Evolutionary conservation across 176 grass and related monocot genomes (phyloP).

Genomic region (Echinochloa phyllopogon): DNA sequence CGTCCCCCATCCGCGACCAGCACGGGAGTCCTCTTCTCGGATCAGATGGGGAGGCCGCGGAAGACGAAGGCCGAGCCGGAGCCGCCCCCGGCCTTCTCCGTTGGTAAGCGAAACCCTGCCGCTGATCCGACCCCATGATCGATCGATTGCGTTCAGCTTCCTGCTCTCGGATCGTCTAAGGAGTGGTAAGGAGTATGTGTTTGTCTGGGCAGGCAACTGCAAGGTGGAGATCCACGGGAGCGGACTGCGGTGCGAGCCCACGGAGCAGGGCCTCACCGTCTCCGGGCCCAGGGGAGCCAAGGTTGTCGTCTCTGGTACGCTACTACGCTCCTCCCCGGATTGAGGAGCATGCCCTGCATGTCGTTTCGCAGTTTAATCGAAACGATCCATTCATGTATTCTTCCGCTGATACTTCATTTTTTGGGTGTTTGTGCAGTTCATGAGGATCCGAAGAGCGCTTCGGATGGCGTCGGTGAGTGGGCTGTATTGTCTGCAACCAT

Average conservation of each 20-base stretch:
- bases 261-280: constrained; percentile 54
- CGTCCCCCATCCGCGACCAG: not conserved
- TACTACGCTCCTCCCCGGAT: not conserved
- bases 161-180: not conserved
- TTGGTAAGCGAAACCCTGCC: constrained; percentile 52
- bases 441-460: constrained; percentile 35
- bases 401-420: not conserved
- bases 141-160: not conserved
- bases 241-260: constrained; percentile 41
- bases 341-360: not conserved
- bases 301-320: constrained; percentile 56
- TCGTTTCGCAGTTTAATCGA: not conserved
- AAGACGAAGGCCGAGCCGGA: constrained; percentile 38
- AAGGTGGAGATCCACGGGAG: constrained; percentile 70
- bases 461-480: constrained; percentile 37
- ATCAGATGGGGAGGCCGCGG: constrained; percentile 46
- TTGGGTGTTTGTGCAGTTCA: constrained; percentile 45
- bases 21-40: not conserved
- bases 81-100: constrained; percentile 48
- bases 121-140: not conserved
- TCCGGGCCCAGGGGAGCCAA: constrained; percentile 57
- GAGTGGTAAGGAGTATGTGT: not conserved
- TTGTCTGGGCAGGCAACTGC: constrained; percentile 61
- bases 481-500: not conserved
- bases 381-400: not conserved